Conservation (phyloP, 345 rosid genomes). For the Ceriops decandra region DNA sequence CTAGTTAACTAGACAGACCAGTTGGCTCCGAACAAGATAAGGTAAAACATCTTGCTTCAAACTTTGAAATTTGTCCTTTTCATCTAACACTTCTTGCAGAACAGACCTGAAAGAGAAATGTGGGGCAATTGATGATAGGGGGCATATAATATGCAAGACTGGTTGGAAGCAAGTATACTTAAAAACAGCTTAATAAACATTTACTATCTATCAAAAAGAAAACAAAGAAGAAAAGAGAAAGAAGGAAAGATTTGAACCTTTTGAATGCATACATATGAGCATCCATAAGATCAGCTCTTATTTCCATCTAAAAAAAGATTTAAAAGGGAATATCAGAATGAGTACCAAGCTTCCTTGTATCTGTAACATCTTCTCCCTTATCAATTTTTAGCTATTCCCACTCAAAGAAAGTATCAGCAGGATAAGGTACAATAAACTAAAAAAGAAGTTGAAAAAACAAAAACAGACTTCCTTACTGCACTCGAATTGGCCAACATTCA, state of each 20-base stretch:
- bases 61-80: constrained; percentile 70
- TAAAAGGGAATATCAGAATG: constrained; percentile 11
- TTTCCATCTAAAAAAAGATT: constrained; percentile 66
- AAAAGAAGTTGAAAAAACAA: no score
- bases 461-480: no score
- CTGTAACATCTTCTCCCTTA: no score
- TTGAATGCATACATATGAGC: constrained; percentile 96
- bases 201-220: neutral
- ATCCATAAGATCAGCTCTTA: constrained; percentile 92
- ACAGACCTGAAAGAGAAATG: constrained; percentile 49
- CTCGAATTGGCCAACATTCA: no score
- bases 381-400: no score
- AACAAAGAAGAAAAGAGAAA: neutral
- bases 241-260: constrained; percentile 44
- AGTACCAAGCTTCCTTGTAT: no score
- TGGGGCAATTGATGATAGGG: neutral
- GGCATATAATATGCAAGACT: constrained; percentile 4
- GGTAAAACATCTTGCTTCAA: constrained; percentile 83
- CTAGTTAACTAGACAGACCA: constrained; percentile 57
- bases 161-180: constrained; percentile 8
- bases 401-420: no score
- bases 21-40: constrained; percentile 85
- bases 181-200: neutral
- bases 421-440: no score
- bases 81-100: constrained; percentile 66